phyloP scores from a whole-genome alignment of 2,329 filamentous ascomycete species.

The Fusarium sp. region DNA sequence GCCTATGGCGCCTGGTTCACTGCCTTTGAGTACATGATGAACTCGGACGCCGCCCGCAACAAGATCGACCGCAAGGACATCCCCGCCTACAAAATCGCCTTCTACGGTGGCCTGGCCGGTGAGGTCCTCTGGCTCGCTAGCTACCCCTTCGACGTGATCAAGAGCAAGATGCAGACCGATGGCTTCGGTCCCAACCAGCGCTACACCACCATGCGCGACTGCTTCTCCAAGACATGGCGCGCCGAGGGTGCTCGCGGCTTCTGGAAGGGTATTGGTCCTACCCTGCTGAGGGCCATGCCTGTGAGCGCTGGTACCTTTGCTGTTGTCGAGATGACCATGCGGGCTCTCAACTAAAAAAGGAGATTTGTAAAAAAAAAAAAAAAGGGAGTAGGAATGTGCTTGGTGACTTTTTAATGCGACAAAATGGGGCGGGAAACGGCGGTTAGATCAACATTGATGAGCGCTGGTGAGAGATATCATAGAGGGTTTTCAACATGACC shows the following conservation, averaged over 20 bases:
- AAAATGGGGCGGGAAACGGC: constrained; percentile 7
- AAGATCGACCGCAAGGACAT: constrained; percentile 79
- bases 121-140: constrained; percentile 93
- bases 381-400: background rate
- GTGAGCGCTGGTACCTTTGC: constrained; percentile 98
- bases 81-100: constrained; percentile 84
- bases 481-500: constrained; percentile 24
- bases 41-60: constrained; percentile 84
- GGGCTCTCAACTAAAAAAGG: constrained; percentile 62
- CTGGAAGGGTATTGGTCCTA: constrained; percentile 94
- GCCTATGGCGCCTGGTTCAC: constrained; percentile 98
- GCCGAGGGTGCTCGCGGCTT: constrained; percentile 84
- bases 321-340: constrained; percentile 76
- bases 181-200: constrained; percentile 79
- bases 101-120: constrained; percentile 92
- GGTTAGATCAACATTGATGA: constrained; percentile 16
- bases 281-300: constrained; percentile 93
- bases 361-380: background rate
- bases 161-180: constrained; percentile 99
- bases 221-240: constrained; percentile 84
- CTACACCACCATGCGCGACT: constrained; percentile 87
- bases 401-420: constrained; percentile 8
- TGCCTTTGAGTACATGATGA: constrained; percentile 96
- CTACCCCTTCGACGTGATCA: constrained; percentile 97
- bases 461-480: constrained; percentile 19